A percentile compares a stretch with the other conserved stretches of the same genome.
phyloP scores from a whole-genome alignment of 2,329 filamentous ascomycete genomes.

The Kalaharituber pfeilii region DNA sequence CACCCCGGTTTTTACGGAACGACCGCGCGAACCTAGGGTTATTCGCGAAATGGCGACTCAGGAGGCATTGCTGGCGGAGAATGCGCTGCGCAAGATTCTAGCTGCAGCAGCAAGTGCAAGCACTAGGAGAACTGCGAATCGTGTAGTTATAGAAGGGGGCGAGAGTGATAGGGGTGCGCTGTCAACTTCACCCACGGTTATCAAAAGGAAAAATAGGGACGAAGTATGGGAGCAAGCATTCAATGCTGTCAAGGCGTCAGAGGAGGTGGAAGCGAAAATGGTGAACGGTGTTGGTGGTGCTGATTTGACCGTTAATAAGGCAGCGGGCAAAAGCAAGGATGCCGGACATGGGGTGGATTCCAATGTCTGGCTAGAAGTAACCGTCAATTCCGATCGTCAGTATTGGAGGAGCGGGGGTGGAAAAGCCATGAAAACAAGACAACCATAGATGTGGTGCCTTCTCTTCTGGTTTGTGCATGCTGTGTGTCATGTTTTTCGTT shows the following conservation, averaged over 20 bases:
- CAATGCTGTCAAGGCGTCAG: slow-evolving; percentile 30
- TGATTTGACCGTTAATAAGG: not conserved
- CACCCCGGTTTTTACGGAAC: slow-evolving; percentile 40
- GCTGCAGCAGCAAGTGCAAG: slow-evolving; percentile 31
- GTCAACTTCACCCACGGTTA: slow-evolving; percentile 1
- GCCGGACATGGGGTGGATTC: slow-evolving; percentile 22
- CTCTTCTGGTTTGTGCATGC: slow-evolving; percentile 24
- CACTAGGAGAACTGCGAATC: slow-evolving; percentile 25
- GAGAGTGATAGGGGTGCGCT: slow-evolving; percentile 21
- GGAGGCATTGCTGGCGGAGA: slow-evolving; percentile 47
- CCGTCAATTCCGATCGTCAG: slow-evolving; percentile 43
- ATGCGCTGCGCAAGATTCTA: slow-evolving; percentile 42
- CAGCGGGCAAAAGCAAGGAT: slow-evolving; percentile 16
- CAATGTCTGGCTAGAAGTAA: slow-evolving; percentile 31
- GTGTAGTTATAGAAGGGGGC: slow-evolving; percentile 29
- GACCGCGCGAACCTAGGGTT: slow-evolving; percentile 42
- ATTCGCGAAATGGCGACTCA: slow-evolving; percentile 46
- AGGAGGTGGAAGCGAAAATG: slow-evolving; percentile 2
- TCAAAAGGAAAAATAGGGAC: slow-evolving; percentile 28
- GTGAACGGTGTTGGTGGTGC: slow-evolving; percentile 2
- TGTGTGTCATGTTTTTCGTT: not conserved
- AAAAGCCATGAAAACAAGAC: slow-evolving; percentile 3
- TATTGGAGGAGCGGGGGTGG: slow-evolving; percentile 37
- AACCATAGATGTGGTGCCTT: too few relatives aligned
- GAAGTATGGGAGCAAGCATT: slow-evolving; percentile 40